Conservation (phyloP, 169 alveolate species). For the Eimeria falciformis region DNA sequence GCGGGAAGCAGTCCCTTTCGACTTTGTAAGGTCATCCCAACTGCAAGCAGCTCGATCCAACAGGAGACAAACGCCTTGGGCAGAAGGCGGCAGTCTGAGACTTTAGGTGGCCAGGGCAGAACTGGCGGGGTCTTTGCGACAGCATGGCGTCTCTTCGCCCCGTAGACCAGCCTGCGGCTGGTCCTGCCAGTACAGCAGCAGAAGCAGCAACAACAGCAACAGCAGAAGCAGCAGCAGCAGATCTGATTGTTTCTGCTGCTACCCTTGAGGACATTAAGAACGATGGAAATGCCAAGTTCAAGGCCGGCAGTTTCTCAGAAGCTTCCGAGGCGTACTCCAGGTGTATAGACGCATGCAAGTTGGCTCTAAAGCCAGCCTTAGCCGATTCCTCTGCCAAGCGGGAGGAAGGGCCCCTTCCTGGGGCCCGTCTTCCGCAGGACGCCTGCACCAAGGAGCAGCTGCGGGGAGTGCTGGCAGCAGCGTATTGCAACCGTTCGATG, state of each 20-base stretch:
- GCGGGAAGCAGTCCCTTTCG: too few species aligned
- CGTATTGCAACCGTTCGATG: slow-evolving; percentile 32
- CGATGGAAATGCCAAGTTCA: background rate
- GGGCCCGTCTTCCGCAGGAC: too few species aligned
- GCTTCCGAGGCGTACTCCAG: slow-evolving; percentile 15
- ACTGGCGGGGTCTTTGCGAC: background rate
- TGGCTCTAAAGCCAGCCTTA: background rate
- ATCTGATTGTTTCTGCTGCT: background rate
- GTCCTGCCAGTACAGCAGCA: slow-evolving; percentile 21
- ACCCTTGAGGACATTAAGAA: background rate
- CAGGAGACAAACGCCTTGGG: too few species aligned
- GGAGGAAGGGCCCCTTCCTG: background rate
- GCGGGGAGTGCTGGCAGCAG: slow-evolving; percentile 23
- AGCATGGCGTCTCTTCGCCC: slow-evolving; percentile 40
- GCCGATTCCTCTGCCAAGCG: background rate
- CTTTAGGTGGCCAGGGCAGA: too few species aligned
- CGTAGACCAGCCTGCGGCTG: background rate
- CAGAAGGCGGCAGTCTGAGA: too few species aligned
- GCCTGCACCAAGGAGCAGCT: too few species aligned
- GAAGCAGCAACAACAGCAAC: background rate
- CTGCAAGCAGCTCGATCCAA: too few species aligned
- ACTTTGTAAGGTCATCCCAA: too few species aligned
- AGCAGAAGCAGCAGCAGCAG: slow-evolving; percentile 15
- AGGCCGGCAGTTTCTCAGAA: background rate
- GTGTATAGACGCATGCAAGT: slow-evolving; percentile 12